Evolutionary conservation across 768 basidiomycete genomes (phyloP), one percentile per base, ranked within the genome.

Genomic region (Podaxis sp.): DNA sequence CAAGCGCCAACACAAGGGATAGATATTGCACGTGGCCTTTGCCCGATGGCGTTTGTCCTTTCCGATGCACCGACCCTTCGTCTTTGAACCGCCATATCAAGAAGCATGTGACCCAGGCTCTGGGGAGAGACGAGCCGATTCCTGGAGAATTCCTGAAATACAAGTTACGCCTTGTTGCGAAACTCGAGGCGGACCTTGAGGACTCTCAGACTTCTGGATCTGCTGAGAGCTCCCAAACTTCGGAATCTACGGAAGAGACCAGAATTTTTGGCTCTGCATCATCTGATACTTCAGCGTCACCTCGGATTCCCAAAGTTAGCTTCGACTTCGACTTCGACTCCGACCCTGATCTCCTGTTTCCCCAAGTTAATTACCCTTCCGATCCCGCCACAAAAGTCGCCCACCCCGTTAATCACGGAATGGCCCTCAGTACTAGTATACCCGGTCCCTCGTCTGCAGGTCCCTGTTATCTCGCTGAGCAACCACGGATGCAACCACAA

Each of bases 31-130:
- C 5, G 8, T 58, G 57, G 57, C 26, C 56, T 6, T 19, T 19
- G 15, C 17, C n/a, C 15, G 42, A 17, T 8, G n/a, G 28, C 28
- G 13, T n/a, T 19, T 59, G 58, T 28, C 19, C 17, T 7, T 51
- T 49, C 19, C 4, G 9, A 4, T 51, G 46, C 22, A 15, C 33
- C 3, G 58, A 59, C n/a, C 58, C 58, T n/a, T 59, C 58, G 33
- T 59, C 58, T 8, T 36, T 49, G 9, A 59, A 59, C 36, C 58
- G 58, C 9, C 58, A 59, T 15, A 24, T 38, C 7, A 59, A 51
- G 36, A 36, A 2, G 15, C 58, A 59, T n/a, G 19, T 51, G 5
- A 24, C 5, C 9, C 46, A 11, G 12, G 58, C 57, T 46, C 7
- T 48, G 11, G 0, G 2, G 2, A 39, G 51, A 13, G 26, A 26